Evolutionary conservation across 1,284 basidiomycete genomes (phyloP).

Genomic region (Apiotrichum mycotoxinovorans): DNA sequence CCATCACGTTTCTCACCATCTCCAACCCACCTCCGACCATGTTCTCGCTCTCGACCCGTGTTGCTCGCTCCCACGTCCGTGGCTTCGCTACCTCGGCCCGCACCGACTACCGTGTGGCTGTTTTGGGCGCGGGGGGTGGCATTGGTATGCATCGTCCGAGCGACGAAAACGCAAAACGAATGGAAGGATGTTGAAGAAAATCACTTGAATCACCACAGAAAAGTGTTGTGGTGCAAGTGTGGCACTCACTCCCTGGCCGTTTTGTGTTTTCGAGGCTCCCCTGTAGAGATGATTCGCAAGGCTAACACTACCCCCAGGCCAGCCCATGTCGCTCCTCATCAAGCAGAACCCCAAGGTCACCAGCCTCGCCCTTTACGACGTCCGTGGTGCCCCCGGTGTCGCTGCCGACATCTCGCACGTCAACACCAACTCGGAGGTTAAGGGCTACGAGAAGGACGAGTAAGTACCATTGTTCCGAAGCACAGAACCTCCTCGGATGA

Average conservation of each 20-base stretch:
- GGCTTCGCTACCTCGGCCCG: slow-evolving; percentile 49
- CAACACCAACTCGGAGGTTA: slow-evolving; percentile 55
- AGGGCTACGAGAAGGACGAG: slow-evolving; percentile 59
- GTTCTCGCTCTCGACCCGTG: neutral
- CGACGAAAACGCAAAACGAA: neutral
- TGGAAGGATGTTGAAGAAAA: neutral
- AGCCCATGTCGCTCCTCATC: slow-evolving; percentile 84
- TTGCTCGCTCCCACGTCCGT: slow-evolving; percentile 24
- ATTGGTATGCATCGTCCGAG: slow-evolving; percentile 49
- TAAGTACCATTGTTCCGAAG: slow-evolving; percentile 26
- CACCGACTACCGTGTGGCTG: slow-evolving; percentile 47
- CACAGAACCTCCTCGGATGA: no score
- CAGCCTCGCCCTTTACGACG: slow-evolving; percentile 88
- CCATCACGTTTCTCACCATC: no score
- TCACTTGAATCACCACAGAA: neutral
- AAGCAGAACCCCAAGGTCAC: slow-evolving; percentile 80
- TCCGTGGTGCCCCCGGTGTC: slow-evolving; percentile 93
- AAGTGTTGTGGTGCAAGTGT: no score
- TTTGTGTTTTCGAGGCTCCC: neutral
- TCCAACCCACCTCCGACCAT: neutral
- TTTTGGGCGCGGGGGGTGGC: slow-evolving; percentile 56
- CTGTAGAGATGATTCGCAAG: no score
- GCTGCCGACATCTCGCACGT: slow-evolving; percentile 92
- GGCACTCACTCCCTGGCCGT: neutral
- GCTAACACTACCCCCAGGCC: slow-evolving; percentile 54